Evolutionary conservation across 305 asterid species (phyloP).

Genomic region (Fraxinus baroniana): DNA sequence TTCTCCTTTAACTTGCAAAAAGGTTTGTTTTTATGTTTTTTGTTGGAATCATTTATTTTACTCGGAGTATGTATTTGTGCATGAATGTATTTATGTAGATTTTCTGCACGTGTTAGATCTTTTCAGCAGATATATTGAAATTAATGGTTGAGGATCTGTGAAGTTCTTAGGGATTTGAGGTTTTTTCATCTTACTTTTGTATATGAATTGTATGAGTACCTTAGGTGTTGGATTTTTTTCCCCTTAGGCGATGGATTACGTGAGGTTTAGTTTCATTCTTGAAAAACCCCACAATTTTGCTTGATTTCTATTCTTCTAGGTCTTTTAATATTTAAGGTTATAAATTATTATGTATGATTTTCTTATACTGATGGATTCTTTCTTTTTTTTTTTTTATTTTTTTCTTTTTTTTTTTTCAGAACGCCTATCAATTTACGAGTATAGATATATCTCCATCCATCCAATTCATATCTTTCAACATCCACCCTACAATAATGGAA

Average conservation of each 20-base stretch:
- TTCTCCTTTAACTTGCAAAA: slow-evolving; percentile 94
- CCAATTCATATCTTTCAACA: neutral
- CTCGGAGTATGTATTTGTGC: neutral
- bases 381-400: neutral
- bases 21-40: slow-evolving; percentile 36
- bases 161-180: neutral
- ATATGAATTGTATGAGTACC: neutral
- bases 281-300: neutral
- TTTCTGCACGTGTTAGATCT: neutral
- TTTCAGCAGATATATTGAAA: neutral
- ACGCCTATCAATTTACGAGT: neutral
- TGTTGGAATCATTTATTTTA: neutral
- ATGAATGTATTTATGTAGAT: neutral
- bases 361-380: neutral
- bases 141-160: neutral
- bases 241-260: neutral
- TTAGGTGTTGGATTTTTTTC: neutral
- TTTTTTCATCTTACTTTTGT: neutral
- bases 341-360: neutral
- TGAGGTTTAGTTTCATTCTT: neutral
- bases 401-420: neutral
- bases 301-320: neutral
- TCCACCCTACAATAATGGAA: no score
- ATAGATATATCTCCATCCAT: neutral
- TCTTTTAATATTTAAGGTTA: neutral